Conservation (phyloP, 2,329 filamentous ascomycete genomes). For the Diaporthe velutina region DNA sequence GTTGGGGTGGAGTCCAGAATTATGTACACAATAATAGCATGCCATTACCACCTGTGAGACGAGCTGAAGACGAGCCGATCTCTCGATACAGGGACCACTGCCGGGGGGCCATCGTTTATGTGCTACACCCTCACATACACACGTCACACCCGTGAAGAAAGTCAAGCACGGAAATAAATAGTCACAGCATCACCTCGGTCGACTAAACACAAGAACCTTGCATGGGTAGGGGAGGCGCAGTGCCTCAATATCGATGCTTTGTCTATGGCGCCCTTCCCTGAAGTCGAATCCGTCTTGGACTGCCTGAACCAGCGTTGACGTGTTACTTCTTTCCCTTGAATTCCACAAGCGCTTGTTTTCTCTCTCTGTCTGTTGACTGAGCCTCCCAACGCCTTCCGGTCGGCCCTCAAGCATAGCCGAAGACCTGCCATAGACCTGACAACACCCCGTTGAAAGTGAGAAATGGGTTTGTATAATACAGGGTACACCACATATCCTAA, state of each 20-base stretch:
- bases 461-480: slow-evolving; percentile 34
- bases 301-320: neutral
- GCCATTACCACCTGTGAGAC: neutral
- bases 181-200: neutral
- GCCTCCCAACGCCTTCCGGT: slow-evolving; percentile 30
- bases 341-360: slow-evolving; percentile 5
- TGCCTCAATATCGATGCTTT: slow-evolving; percentile 16
- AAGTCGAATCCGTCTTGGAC: slow-evolving; percentile 1
- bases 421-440: slow-evolving; percentile 14
- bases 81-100: neutral
- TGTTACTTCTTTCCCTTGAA: slow-evolving; percentile 2
- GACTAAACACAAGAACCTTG: neutral
- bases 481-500: neutral
- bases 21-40: slow-evolving; percentile 3
- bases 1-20: neutral
- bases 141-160: neutral
- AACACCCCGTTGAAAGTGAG: slow-evolving; percentile 24
- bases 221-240: neutral
- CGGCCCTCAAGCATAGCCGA: slow-evolving; percentile 19
- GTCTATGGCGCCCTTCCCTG: slow-evolving; percentile 5
- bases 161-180: neutral
- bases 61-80: neutral
- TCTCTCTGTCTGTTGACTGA: slow-evolving; percentile 9
- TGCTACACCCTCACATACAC: neutral
- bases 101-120: neutral